A percentile compares a stretch with the other conserved stretches of the same genome.
Evolutionary conservation across 2,329 filamentous ascomycete species (phyloP).

Genomic region (Phialemonium atrogriseum): DNA sequence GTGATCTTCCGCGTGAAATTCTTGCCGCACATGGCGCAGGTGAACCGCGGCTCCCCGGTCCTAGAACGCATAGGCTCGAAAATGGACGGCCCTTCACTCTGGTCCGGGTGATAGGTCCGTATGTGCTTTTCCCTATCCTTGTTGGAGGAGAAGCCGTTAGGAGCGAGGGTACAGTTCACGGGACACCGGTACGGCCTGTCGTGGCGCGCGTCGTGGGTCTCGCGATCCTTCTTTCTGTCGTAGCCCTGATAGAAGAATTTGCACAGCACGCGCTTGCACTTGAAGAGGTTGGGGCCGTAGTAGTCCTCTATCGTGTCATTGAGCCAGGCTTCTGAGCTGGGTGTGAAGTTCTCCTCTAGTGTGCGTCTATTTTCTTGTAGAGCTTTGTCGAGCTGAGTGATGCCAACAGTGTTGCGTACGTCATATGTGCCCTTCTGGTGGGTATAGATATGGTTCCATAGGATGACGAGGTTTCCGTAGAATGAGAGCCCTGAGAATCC

Average conservation of each 20-base stretch:
- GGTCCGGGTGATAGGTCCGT: conserved; percentile 17
- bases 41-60: conserved; percentile 10
- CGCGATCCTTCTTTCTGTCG: conserved; percentile 16
- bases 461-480: conserved; percentile 7
- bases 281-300: conserved; percentile 30
- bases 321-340: no score
- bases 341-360: conserved; percentile 22
- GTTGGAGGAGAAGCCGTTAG: conserved; percentile 30
- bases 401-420: conserved; percentile 20
- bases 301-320: no score
- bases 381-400: conserved; percentile 15
- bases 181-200: conserved; percentile 30
- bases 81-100: conserved; percentile 8
- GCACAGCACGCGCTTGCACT: conserved; percentile 31
- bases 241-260: conserved; percentile 34
- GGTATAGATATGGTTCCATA: conserved; percentile 14
- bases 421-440: conserved; percentile 11
- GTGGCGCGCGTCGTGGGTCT: conserved; percentile 29
- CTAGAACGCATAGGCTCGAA: conserved; percentile 5
- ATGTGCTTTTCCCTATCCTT: conserved; percentile 27
- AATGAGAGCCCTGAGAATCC: conserved; percentile 10
- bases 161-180: conserved; percentile 21
- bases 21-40: conserved; percentile 25
- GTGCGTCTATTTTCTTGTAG: conserved; percentile 19
- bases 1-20: conserved; percentile 23